phyloP scores from a whole-genome alignment of 106 monocot genomes.

The Gastrodia elata region DNA sequence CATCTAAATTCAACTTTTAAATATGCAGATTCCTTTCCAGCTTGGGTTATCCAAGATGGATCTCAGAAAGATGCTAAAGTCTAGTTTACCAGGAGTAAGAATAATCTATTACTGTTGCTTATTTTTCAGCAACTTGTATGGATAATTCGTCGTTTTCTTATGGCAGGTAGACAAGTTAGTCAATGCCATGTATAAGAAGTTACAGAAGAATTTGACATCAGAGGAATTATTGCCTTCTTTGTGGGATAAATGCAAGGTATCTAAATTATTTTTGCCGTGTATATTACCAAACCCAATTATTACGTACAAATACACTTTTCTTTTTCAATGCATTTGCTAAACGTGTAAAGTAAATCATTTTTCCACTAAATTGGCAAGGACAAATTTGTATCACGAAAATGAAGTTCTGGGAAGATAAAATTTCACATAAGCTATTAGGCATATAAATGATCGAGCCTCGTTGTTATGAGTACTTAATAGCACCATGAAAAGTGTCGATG shows the following conservation, averaged over 20 bases:
- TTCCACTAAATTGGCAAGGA: not conserved
- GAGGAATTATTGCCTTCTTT: constrained; percentile 92
- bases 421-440: too few species aligned
- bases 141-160: constrained; percentile 1
- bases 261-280: not conserved
- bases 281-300: not conserved
- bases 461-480: too few species aligned
- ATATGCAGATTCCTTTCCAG: constrained; percentile 76
- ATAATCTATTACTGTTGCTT: not conserved
- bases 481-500: too few species aligned
- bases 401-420: not conserved
- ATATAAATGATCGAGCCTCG: too few species aligned
- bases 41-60: constrained; percentile 82
- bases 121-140: not conserved
- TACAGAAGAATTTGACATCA: constrained; percentile 82
- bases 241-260: constrained; percentile 99
- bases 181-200: constrained; percentile 68
- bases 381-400: not conserved
- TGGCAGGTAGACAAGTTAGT: constrained; percentile 81
- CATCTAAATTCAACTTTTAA: constrained; percentile 4
- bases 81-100: constrained; percentile 83
- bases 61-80: constrained; percentile 80
- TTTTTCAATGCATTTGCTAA: not conserved
- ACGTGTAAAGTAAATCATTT: not conserved
- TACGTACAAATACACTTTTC: not conserved